Percentiles rank a stretch among this genome's conserved stretches.
phyloP scores from a whole-genome alignment of 1,139 yeast genomes.

The Ashbya aceris region DNA sequence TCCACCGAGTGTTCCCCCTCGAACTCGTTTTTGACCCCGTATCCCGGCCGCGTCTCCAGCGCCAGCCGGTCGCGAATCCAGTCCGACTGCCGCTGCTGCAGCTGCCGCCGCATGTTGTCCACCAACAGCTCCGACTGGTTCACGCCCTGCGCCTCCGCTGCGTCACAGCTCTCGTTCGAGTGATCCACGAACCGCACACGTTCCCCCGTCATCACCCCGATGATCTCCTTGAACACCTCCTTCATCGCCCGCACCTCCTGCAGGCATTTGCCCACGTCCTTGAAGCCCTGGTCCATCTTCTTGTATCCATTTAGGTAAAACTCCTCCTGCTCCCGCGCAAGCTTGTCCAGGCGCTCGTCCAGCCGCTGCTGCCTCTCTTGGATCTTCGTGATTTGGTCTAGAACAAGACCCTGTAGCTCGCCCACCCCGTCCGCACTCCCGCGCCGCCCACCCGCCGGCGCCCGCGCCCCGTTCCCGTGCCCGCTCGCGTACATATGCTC shows the following conservation, averaged over 20 bases:
- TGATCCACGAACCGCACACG: constrained; percentile 33
- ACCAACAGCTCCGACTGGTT: constrained; percentile 11
- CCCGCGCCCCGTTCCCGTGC: no score
- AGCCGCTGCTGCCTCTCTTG: constrained; percentile 7
- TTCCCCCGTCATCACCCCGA: constrained; percentile 34
- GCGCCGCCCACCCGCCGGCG: no score
- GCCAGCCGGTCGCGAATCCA: constrained; percentile 8
- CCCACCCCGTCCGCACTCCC: neutral
- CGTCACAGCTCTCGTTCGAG: constrained; percentile 32
- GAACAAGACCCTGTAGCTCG: constrained; percentile 5
- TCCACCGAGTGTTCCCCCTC: constrained; percentile 8
- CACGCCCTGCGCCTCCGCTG: constrained; percentile 23
- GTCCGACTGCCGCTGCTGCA: constrained; percentile 5
- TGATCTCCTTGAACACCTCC: constrained; percentile 29
- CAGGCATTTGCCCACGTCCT: constrained; percentile 14
- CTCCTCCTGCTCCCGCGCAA: constrained; percentile 32
- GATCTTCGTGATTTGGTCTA: constrained; percentile 9
- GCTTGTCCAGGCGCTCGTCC: constrained; percentile 10
- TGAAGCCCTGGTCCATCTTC: constrained; percentile 17
- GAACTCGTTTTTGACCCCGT: constrained; percentile 12
- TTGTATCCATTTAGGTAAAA: constrained; percentile 14
- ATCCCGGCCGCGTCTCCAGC: constrained; percentile 19
- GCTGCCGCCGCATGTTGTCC: constrained; percentile 18
- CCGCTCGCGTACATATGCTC: no score
- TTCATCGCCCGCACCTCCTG: constrained; percentile 22